Evolutionary conservation across 1,284 basidiomycete genomes (phyloP), one percentile per base, ranked within the genome.

Genomic region (Apiotrichum gracile): DNA sequence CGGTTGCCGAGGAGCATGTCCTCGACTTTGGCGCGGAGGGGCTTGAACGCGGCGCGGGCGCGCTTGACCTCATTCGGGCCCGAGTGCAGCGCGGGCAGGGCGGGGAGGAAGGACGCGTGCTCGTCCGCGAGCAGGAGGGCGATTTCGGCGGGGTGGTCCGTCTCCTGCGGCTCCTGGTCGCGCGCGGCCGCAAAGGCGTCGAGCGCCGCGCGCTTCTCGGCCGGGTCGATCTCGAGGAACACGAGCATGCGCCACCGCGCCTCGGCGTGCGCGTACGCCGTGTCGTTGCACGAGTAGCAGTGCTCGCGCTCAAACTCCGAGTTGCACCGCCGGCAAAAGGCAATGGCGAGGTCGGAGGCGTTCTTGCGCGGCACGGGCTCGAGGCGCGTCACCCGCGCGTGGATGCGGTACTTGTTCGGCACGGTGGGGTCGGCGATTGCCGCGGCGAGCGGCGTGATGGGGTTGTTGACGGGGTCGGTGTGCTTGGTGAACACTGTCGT

Each of bases 361-460:
- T 31, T 31, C 9, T 34, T 38, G 24, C 50, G 47, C 21, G 43
- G 41, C 22, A 52, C 41, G 10, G 44, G 26, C 14, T 46, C 8
- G 19, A 59, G 25, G 7, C 27, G n/a, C 5, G 49, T 49, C 19
- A 72, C 64, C 26, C 64, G 54, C 24, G 65, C 67, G 5, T 48
- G 58, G 12, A 67, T 50, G 22, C 62, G 60, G 54, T 61, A 67
- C 44, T 60, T 61, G 48, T 72, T 70, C 4, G 65, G 64, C 4
- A 60, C 31, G 4, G 63, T 62, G 8, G 26, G 34, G 55, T 68
- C 66, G 14, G 24, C 25, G 14, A 57, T 40, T 24, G 67, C 53
- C 7, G 61, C 49, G 1, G 49, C 22, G 3, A 68, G 34, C 1
- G 65, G 58, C n/a, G 57, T 57, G 22, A 61, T 21, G 1, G 61